A percentile compares a stretch with the other conserved stretches of the same genome.
Evolutionary conservation across 192 early-diverging fungal species (phyloP).

Genomic region (Podila epigama): DNA sequence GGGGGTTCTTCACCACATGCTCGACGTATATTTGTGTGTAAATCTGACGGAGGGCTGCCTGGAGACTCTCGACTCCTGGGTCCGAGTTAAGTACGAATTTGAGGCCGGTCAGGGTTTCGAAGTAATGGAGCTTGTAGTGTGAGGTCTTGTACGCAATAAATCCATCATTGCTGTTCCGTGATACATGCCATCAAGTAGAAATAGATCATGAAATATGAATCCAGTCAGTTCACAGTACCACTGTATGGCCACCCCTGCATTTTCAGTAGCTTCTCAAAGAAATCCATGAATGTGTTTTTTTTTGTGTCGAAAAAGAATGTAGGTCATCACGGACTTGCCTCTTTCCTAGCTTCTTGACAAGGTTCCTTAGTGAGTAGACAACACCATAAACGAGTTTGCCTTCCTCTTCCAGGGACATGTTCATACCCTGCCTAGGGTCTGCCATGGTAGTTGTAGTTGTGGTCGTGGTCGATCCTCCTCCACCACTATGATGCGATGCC

Average conservation of each 20-base stretch:
- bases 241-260: no score
- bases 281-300: conserved; percentile 8
- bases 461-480: conserved; percentile 44
- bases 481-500: conserved; percentile 35
- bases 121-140: conserved; percentile 91
- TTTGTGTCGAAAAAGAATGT: neutral
- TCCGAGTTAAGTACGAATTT: conserved; percentile 92
- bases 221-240: no score
- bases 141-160: conserved; percentile 82
- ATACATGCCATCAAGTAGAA: no score
- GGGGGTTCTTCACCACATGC: conserved; percentile 90
- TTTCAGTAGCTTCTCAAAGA: no score
- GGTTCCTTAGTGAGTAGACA: conserved; percentile 88
- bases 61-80: conserved; percentile 68
- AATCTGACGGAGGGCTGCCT: conserved; percentile 78
- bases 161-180: conserved; percentile 63
- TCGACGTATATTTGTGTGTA: conserved; percentile 92
- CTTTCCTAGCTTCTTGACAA: conserved; percentile 81
- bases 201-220: no score
- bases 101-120: conserved; percentile 85
- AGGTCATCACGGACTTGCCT: conserved; percentile 55
- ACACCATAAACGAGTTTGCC: conserved; percentile 97
- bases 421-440: conserved; percentile 56
- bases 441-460: conserved; percentile 50
- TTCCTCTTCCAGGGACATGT: conserved; percentile 79